Evolutionary conservation across 768 basidiomycete genomes (phyloP).

Genomic region (Kondoa malvinella): DNA sequence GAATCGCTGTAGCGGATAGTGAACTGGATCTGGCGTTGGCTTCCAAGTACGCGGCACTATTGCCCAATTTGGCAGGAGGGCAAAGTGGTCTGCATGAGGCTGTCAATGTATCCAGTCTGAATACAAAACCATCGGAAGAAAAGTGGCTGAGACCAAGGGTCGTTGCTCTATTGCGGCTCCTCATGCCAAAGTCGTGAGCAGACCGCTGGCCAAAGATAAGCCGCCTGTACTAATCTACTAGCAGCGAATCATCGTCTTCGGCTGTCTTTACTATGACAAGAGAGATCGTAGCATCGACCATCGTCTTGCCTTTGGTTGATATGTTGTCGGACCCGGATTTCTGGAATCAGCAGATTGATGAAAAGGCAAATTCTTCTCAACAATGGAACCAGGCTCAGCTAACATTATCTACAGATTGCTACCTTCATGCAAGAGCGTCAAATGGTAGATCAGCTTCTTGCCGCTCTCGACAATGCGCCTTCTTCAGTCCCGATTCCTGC

Average conservation of each 20-base stretch:
- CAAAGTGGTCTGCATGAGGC: conserved; percentile 54
- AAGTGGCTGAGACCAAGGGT: conserved; percentile 57
- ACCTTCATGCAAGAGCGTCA: conserved; percentile 9
- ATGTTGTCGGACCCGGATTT: conserved; percentile 92
- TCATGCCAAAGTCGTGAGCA: conserved; percentile 44
- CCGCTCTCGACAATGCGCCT: conserved; percentile 23
- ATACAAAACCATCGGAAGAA: conserved; percentile 78
- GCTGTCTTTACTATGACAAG: conserved; percentile 55
- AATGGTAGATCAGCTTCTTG: conserved; percentile 25
- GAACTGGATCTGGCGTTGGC: conserved; percentile 75
- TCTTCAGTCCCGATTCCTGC: neutral
- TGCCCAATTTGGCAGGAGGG: neutral
- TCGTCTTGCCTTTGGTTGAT: conserved; percentile 73
- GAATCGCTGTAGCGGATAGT: conserved; percentile 33
- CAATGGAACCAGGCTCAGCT: conserved; percentile 37
- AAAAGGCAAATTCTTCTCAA: conserved; percentile 63
- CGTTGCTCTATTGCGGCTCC: conserved; percentile 50
- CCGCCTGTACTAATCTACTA: neutral
- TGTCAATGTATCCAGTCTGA: conserved; percentile 71
- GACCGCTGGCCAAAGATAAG: neutral
- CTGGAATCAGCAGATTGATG: conserved; percentile 84
- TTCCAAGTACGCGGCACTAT: conserved; percentile 47
- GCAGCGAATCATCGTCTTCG: conserved; percentile 50
- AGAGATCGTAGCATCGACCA: conserved; percentile 65
- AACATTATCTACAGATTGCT: neutral